Evolutionary conservation across 345 rosid species (phyloP).

Genomic region (Eucalyptus guilfoylei): DNA sequence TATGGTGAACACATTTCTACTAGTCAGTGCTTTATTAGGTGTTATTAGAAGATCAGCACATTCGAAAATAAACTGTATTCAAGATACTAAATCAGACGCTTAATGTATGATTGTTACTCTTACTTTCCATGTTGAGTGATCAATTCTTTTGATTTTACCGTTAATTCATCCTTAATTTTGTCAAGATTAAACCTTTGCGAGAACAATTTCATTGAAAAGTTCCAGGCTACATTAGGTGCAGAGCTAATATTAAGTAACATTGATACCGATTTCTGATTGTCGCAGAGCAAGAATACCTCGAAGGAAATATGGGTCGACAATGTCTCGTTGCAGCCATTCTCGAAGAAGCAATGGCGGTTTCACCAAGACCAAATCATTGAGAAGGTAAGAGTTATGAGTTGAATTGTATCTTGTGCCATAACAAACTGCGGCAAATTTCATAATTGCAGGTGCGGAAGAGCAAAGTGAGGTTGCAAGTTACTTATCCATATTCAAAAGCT

Average conservation of each 20-base stretch:
- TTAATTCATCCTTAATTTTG: neutral
- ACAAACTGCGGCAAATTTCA: neutral
- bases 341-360: constrained; percentile 49
- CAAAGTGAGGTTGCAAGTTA: constrained; percentile 42
- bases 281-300: constrained; percentile 29
- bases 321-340: constrained; percentile 49
- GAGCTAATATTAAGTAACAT: neutral
- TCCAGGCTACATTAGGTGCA: neutral
- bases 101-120: neutral
- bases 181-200: neutral
- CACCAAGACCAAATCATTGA: constrained; percentile 45
- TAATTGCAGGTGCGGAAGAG: constrained; percentile 44
- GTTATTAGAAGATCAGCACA: neutral
- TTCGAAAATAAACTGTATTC: neutral
- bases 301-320: constrained; percentile 42
- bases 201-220: neutral
- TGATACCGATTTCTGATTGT: neutral
- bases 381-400: constrained; percentile 19
- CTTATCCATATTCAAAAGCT: constrained; percentile 24
- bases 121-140: neutral
- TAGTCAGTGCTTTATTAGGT: neutral
- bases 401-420: neutral
- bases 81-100: neutral
- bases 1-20: neutral
- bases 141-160: neutral